phyloP scores from a whole-genome alignment of 2,329 filamentous ascomycete species.

The Trichoderma oligosporum region DNA sequence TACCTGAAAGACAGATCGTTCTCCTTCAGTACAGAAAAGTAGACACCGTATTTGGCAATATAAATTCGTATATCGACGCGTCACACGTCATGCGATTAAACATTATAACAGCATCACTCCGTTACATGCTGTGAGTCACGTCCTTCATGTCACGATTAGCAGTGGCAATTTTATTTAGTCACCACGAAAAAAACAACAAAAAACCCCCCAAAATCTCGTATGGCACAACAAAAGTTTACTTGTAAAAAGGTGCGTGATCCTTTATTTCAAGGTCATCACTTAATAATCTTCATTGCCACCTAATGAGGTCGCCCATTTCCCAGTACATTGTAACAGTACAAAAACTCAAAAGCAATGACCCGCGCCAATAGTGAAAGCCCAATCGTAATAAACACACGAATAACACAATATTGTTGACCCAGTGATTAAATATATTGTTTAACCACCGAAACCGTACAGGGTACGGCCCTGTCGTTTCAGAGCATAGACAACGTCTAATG shows the following conservation, averaged over 20 bases:
- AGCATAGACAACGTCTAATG: slow-evolving; percentile 64
- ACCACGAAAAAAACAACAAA: too few species aligned
- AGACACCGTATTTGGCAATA: background rate
- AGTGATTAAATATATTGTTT: slow-evolving; percentile 39
- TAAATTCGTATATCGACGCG: background rate
- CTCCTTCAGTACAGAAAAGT: too few species aligned
- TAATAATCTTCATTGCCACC: slow-evolving; percentile 33
- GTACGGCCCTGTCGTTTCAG: slow-evolving; percentile 69
- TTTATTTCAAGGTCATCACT: slow-evolving; percentile 18
- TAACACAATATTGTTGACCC: slow-evolving; percentile 17
- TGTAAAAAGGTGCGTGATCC: slow-evolving; percentile 8
- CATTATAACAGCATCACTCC: slow-evolving; percentile 1
- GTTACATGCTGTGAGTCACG: background rate
- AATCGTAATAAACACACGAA: slow-evolving; percentile 38
- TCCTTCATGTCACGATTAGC: background rate
- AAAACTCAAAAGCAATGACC: slow-evolving; percentile 41
- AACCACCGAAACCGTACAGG: slow-evolving; percentile 88
- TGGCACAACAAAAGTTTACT: background rate
- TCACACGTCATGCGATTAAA: slow-evolving; percentile 11
- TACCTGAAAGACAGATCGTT: too few species aligned
- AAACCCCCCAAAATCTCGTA: too few species aligned
- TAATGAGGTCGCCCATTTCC: slow-evolving; percentile 38
- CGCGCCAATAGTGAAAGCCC: slow-evolving; percentile 43
- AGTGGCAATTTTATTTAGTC: too few species aligned
- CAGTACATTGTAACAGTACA: slow-evolving; percentile 36